phyloP scores from a whole-genome alignment of 192 early-diverging fungal genomes.

The Coemansia sp. region DNA sequence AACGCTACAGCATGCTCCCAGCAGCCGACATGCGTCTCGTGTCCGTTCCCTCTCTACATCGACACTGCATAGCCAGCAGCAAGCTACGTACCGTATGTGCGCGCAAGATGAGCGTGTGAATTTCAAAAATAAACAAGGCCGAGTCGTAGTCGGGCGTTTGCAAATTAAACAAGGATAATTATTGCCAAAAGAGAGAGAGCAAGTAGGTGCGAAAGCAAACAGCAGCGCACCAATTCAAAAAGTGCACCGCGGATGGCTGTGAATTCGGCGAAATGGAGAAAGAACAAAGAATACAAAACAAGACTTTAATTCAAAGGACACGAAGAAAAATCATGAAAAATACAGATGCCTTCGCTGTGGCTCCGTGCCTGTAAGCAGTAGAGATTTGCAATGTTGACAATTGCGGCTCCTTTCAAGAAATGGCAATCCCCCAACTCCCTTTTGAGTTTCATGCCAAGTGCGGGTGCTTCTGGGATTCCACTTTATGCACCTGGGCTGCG shows the following conservation, averaged over 20 bases:
- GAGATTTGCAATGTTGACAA: no score
- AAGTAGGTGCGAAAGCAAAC: not conserved
- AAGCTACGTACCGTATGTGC: not conserved
- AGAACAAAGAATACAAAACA: not conserved
- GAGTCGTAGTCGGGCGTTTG: not conserved
- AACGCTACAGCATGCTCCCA: no score
- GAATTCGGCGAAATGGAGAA: not conserved
- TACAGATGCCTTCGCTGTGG: not conserved
- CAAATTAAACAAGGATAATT: not conserved
- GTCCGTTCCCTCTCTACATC: not conserved
- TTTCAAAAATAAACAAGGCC: not conserved
- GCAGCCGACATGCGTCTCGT: not conserved
- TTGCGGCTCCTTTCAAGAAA: no score
- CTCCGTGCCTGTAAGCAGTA: no score
- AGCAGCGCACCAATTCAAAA: not conserved
- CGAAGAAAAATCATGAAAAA: not conserved
- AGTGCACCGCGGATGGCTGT: not conserved
- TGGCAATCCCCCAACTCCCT: no score
- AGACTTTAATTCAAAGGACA: not conserved
- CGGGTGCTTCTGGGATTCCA: no score
- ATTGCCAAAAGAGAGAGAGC: not conserved
- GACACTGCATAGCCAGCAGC: not conserved
- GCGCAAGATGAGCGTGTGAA: not conserved
- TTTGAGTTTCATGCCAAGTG: no score
- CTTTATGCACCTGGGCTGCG: no score